Percentiles rank a stretch among this genome's conserved stretches.
Evolutionary conservation across 352 stramenopile species (phyloP).

Genomic region (Albugo candida): DNA sequence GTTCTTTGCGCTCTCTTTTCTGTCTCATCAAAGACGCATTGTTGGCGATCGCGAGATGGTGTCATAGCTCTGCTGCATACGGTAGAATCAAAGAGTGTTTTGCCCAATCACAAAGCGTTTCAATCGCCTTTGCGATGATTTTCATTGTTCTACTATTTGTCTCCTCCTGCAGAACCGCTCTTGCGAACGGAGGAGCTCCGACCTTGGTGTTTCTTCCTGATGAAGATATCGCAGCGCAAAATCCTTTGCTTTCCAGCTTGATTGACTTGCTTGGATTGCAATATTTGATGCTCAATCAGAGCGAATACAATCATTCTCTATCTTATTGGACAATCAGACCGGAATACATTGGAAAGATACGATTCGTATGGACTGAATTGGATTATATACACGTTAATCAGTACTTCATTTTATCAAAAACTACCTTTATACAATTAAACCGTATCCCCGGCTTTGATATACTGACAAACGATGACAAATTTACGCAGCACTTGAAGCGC

Average conservation of each 20-base stretch:
- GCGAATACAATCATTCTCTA: background rate
- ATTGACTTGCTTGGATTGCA: background rate
- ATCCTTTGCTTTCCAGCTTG: background rate
- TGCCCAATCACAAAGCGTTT: too few species aligned
- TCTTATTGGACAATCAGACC: background rate
- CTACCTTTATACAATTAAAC: slow-evolving; percentile 26
- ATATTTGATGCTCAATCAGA: background rate
- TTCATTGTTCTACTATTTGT: slow-evolving; percentile 14
- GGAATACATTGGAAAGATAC: background rate
- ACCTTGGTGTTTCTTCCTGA: background rate
- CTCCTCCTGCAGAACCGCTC: background rate
- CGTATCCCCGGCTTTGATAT: slow-evolving; percentile 30
- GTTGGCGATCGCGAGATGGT: too few species aligned
- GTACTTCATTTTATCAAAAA: background rate
- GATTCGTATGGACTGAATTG: background rate
- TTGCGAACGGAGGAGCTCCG: background rate
- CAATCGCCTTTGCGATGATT: slow-evolving; percentile 16
- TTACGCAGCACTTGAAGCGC: slow-evolving; percentile 17
- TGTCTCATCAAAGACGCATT: slow-evolving; percentile 18
- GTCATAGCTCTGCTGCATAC: slow-evolving; percentile 55
- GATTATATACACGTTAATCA: background rate
- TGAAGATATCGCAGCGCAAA: background rate
- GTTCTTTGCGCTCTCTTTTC: slow-evolving; percentile 18
- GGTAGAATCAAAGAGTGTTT: slow-evolving; percentile 11
- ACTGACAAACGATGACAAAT: slow-evolving; percentile 21